Evolutionary conservation across 805 yeast species (phyloP).

Genomic region (Schwanniomyces sp.): DNA sequence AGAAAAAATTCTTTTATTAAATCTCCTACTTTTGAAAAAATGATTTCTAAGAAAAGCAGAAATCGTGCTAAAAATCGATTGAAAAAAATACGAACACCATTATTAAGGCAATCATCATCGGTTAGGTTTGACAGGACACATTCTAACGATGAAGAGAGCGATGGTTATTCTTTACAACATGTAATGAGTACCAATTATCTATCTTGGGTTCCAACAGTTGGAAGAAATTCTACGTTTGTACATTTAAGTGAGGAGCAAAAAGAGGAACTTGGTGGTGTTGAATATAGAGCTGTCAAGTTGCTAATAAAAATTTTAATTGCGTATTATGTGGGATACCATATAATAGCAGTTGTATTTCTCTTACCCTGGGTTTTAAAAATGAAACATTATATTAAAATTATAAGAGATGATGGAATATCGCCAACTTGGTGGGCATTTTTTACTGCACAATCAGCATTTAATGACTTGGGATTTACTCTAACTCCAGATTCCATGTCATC

Average conservation of each 20-base stretch:
- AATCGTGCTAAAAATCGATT: constrained; percentile 4
- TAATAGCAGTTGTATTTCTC: constrained; percentile 51
- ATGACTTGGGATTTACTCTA: constrained; percentile 81
- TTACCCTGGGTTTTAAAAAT: constrained; percentile 60
- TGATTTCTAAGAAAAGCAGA: constrained; percentile 13
- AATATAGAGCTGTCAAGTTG: constrained; percentile 83
- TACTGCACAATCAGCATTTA: constrained; percentile 75
- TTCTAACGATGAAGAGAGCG: constrained; percentile 13
- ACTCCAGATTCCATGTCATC: constrained; percentile 78
- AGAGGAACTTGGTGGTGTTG: constrained; percentile 96
- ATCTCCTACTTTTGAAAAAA: constrained; percentile 51
- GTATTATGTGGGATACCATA: constrained; percentile 78
- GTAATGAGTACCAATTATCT: constrained; percentile 63
- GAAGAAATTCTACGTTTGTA: constrained; percentile 90
- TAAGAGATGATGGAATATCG: constrained; percentile 58
- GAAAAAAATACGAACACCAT: constrained; percentile 9
- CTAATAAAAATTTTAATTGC: constrained; percentile 60
- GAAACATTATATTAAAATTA: constrained; percentile 38
- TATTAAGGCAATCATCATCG: background rate
- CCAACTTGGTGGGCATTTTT: constrained; percentile 95
- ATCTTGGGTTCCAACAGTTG: constrained; percentile 89
- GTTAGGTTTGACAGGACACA: background rate
- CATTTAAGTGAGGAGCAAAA: constrained; percentile 79
- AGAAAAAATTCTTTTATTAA: constrained; percentile 16
- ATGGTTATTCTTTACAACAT: constrained; percentile 12